A percentile compares a stretch with the other conserved stretches of the same genome.
Conservation (phyloP, 2,329 filamentous ascomycete species). For the Aspergillus pseudoterreus region DNA sequence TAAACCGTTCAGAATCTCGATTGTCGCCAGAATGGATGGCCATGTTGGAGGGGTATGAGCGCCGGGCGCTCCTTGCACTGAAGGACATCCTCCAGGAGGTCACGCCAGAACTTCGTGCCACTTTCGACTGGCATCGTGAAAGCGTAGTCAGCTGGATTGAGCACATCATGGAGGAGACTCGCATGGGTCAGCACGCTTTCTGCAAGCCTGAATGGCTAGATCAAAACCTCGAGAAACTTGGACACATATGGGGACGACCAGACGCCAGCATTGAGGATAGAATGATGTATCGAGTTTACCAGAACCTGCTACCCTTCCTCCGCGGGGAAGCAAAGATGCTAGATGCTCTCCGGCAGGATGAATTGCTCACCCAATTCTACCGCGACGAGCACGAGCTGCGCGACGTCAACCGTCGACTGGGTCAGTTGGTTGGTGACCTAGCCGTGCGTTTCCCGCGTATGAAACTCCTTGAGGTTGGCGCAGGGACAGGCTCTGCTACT, state of each 20-base stretch:
- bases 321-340: not conserved
- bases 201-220: not conserved
- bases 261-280: too few species aligned
- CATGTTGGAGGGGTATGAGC: too few species aligned
- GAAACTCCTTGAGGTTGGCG: slow-evolving; percentile 17
- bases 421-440: not conserved
- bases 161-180: not conserved
- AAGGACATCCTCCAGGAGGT: too few species aligned
- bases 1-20: too few species aligned
- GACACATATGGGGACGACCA: too few species aligned
- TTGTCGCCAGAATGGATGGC: too few species aligned
- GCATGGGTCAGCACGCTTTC: not conserved
- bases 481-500: slow-evolving; percentile 12
- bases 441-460: slow-evolving; percentile 4
- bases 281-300: too few species aligned
- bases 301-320: not conserved
- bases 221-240: not conserved
- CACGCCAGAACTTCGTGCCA: not conserved
- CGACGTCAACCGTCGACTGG: not conserved
- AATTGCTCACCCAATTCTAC: not conserved
- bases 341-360: not conserved
- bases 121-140: not conserved
- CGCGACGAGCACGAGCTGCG: not conserved
- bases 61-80: too few species aligned
- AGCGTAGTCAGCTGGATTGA: not conserved